Conservation (phyloP, 768 basidiomycete species). For the Suillus tomentosus region DNA sequence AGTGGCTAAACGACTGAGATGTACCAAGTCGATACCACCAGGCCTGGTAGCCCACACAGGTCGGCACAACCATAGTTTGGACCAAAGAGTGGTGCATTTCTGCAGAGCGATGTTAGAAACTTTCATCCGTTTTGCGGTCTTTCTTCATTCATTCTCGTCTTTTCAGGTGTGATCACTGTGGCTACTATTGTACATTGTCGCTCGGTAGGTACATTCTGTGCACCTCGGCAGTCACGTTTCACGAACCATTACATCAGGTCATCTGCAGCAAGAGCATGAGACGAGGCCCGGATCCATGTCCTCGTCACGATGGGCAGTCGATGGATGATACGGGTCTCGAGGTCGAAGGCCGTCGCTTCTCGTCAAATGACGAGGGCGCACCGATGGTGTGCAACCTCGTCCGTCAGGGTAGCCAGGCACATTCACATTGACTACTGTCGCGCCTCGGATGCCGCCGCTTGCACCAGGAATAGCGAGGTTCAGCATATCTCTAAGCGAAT, state of each 20-base stretch:
- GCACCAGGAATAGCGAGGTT: conserved; percentile 41
- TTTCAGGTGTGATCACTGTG: conserved; percentile 53
- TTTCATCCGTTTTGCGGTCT: not conserved
- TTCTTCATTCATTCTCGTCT: not conserved
- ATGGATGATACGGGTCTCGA: conserved; percentile 54
- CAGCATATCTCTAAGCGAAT: conserved; percentile 49
- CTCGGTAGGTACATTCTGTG: conserved; percentile 38
- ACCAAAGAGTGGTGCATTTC: conserved; percentile 50
- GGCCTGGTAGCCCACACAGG: conserved; percentile 48
- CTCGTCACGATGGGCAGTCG: conserved; percentile 55
- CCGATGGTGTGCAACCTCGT: conserved; percentile 65
- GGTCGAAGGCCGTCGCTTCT: conserved; percentile 57
- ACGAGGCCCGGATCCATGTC: conserved; percentile 69
- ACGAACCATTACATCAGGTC: conserved; percentile 38
- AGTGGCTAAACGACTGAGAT: conserved; percentile 55
- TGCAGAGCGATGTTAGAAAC: conserved; percentile 48
- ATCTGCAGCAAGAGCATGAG: conserved; percentile 61
- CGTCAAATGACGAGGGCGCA: conserved; percentile 54
- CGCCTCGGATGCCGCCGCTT: conserved; percentile 36
- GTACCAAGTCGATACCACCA: conserved; percentile 47
- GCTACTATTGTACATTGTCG: conserved; percentile 60
- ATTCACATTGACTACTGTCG: conserved; percentile 60
- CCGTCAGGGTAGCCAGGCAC: conserved; percentile 59
- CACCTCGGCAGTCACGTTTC: not conserved
- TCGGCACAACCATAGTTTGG: conserved; percentile 49